Percentiles rank a stretch among this genome's conserved stretches.
phyloP scores from a whole-genome alignment of 1,139 yeast species.

The Saccharomyces hybrid region DNA sequence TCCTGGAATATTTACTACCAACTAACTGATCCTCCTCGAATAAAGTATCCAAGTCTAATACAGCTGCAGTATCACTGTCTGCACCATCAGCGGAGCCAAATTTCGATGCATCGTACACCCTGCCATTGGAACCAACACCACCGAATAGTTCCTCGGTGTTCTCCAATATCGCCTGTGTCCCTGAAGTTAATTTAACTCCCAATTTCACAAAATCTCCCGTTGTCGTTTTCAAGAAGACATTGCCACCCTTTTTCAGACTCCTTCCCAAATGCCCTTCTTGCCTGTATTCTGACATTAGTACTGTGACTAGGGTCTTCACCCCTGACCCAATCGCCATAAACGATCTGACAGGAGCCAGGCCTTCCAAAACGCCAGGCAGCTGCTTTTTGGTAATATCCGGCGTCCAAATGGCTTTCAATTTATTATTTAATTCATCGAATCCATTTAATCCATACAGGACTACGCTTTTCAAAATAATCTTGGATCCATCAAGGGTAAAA shows the following conservation, averaged over 20 bases:
- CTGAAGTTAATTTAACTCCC: constrained; percentile 82
- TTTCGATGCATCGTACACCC: constrained; percentile 6
- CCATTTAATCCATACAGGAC: constrained; percentile 73
- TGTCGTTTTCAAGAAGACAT: constrained; percentile 69
- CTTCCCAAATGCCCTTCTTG: constrained; percentile 64
- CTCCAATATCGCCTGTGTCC: constrained; percentile 77
- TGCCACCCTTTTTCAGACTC: constrained; percentile 70
- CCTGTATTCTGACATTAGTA: constrained; percentile 67
- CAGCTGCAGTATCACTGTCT: constrained; percentile 9
- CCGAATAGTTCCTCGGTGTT: constrained; percentile 52
- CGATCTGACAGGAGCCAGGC: constrained; percentile 75
- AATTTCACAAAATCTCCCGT: constrained; percentile 72
- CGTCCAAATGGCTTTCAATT: constrained; percentile 66
- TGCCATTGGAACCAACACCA: constrained; percentile 23
- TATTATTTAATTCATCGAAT: constrained; percentile 46
- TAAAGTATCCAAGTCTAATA: constrained; percentile 17
- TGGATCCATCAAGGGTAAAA: constrained; percentile 81
- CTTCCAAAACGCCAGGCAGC: constrained; percentile 69
- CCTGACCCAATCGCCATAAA: constrained; percentile 74
- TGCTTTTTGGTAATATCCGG: constrained; percentile 80
- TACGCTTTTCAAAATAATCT: constrained; percentile 52
- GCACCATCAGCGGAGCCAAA: neutral
- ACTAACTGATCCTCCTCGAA: constrained; percentile 27
- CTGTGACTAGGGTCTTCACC: constrained; percentile 59
- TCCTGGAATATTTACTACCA: constrained; percentile 25